Evolutionary conservation across 805 yeast species (phyloP).

Genomic region (Wilhelminamyces savonicus): DNA sequence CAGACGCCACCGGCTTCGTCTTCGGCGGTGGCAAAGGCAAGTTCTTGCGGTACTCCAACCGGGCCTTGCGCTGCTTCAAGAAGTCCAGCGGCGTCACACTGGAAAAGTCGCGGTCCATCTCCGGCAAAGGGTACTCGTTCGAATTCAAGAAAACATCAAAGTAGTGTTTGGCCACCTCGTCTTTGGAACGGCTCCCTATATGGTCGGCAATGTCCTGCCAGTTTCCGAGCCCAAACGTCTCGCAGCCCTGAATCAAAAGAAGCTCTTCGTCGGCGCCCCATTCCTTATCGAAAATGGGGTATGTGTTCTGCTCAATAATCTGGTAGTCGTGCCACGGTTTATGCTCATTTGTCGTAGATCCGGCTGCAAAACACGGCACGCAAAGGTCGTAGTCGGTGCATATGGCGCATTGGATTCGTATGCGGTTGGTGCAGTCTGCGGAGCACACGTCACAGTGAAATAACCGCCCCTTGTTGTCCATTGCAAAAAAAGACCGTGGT

Average conservation of each 20-base stretch:
- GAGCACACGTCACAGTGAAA: conserved; percentile 95
- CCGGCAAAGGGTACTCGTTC: conserved; percentile 80
- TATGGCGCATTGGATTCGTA: conserved; percentile 84
- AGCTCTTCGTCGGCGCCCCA: conserved; percentile 99
- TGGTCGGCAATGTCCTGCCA: conserved; percentile 99
- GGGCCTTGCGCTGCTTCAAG: conserved; percentile 52
- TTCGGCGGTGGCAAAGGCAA: conserved; percentile 78
- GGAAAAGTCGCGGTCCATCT: conserved; percentile 62
- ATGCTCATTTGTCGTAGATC: conserved; percentile 74
- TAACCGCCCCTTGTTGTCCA: conserved; percentile 34
- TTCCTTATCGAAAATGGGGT: conserved; percentile 80
- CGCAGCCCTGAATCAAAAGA: conserved; percentile 83
- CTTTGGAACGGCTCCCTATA: conserved; percentile 86
- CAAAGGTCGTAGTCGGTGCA: conserved; percentile 95
- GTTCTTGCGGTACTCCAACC: conserved; percentile 69
- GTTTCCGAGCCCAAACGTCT: conserved; percentile 86
- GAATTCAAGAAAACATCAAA: conserved; percentile 62
- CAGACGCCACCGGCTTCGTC: conserved; percentile 83
- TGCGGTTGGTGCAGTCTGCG: conserved; percentile 90
- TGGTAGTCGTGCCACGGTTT: conserved; percentile 92
- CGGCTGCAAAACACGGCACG: conserved; percentile 93
- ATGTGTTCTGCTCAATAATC: conserved; percentile 89
- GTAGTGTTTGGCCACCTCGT: conserved; percentile 87
- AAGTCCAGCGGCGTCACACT: conserved; percentile 63
- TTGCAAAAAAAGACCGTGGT: too few species aligned